Percentiles rank a stretch among this genome's conserved stretches.
phyloP scores from a whole-genome alignment of 192 early-diverging fungal species.

The Coemansia sp. region DNA sequence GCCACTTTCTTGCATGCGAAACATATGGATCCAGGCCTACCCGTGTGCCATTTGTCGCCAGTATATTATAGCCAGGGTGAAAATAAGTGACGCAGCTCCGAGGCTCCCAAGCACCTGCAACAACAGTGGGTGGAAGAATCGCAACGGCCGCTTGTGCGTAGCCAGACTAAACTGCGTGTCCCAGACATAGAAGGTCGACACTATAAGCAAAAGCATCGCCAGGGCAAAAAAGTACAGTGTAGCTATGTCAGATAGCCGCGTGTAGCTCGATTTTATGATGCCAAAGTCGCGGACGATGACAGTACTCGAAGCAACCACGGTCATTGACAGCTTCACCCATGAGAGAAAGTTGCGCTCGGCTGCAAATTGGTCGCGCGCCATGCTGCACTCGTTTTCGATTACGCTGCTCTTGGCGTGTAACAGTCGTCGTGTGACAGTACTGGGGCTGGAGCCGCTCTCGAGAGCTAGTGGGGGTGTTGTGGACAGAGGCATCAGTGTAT shows the following conservation, averaged over 20 bases:
- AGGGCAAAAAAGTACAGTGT: slow-evolving; percentile 27
- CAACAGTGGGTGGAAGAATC: slow-evolving; percentile 23
- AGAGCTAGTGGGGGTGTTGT: background rate
- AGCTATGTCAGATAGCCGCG: slow-evolving; percentile 10
- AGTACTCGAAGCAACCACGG: slow-evolving; percentile 16
- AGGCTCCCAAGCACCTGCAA: slow-evolving; percentile 27
- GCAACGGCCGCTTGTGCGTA: slow-evolving; percentile 14
- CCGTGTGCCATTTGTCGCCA: background rate
- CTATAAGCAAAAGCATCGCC: slow-evolving; percentile 15
- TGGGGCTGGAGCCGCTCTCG: background rate
- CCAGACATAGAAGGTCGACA: slow-evolving; percentile 28
- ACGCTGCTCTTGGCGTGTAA: slow-evolving; percentile 9
- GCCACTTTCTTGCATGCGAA: no score
- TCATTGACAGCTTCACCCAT: slow-evolving; percentile 45
- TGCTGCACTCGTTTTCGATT: slow-evolving; percentile 45
- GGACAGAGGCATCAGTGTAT: background rate
- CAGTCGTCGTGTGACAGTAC: background rate
- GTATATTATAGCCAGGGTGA: slow-evolving; percentile 25
- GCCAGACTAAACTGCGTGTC: slow-evolving; percentile 17
- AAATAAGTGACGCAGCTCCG: slow-evolving; percentile 31
- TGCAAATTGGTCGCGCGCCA: slow-evolving; percentile 53
- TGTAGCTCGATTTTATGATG: background rate
- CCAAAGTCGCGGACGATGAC: slow-evolving; percentile 21
- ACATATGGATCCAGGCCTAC: background rate
- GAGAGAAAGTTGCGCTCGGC: slow-evolving; percentile 49